phyloP scores from a whole-genome alignment of 1,139 yeast genomes.

The Geotrichum europaeum region DNA sequence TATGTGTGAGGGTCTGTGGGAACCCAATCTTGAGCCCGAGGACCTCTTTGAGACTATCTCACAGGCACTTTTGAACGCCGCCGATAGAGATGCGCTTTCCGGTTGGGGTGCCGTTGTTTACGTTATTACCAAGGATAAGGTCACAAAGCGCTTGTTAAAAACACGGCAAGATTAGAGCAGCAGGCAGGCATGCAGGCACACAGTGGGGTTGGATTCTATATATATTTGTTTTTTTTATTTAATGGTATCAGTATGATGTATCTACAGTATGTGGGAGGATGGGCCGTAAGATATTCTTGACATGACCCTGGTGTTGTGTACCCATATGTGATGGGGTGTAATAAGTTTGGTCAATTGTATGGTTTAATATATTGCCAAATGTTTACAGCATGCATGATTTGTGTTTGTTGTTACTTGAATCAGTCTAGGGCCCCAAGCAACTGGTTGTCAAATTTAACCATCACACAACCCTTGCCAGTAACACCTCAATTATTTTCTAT shows the following conservation, averaged over 20 bases:
- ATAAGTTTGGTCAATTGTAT: too few relatives aligned
- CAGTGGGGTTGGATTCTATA: not conserved
- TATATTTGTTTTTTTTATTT: not conserved
- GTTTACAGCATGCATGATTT: too few relatives aligned
- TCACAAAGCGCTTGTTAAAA: slow-evolving; percentile 76
- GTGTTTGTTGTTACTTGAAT: too few relatives aligned
- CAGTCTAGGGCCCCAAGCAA: too few relatives aligned
- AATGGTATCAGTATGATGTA: not conserved
- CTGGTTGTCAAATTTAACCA: too few relatives aligned
- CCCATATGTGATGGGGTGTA: too few relatives aligned
- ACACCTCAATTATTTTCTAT: too few relatives aligned
- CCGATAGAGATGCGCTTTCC: slow-evolving; percentile 93
- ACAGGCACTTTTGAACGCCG: slow-evolving; percentile 89
- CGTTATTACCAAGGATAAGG: slow-evolving; percentile 86
- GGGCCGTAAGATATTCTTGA: not conserved
- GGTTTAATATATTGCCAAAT: too few relatives aligned
- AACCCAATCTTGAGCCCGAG: slow-evolving; percentile 89
- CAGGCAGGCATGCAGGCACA: not conserved
- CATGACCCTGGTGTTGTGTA: too few relatives aligned
- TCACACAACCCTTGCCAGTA: too few relatives aligned
- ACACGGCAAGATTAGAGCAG: slow-evolving; percentile 80
- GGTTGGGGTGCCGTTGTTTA: slow-evolving; percentile 99
- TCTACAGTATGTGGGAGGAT: not conserved
- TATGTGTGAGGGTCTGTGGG: slow-evolving; percentile 97
- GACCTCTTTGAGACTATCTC: slow-evolving; percentile 94